Evolutionary conservation across 768 basidiomycete genomes (phyloP), one percentile per base, ranked within the genome.

Genomic region (Trametes gibbosa): DNA sequence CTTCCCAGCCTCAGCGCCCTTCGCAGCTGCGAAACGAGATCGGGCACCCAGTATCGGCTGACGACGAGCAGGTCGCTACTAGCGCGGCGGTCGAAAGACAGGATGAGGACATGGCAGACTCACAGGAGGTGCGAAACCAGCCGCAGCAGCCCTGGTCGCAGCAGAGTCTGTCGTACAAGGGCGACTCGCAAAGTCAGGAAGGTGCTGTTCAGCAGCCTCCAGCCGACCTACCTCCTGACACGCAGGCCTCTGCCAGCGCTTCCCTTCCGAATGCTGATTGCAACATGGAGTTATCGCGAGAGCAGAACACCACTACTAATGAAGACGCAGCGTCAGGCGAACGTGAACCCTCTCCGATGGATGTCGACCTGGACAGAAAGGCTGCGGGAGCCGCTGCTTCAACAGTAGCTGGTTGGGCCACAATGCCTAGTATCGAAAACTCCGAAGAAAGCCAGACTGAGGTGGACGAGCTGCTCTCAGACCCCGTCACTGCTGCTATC

Each of bases 1-100:
- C 29, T 32, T 73, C 17, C 74, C 85, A n/a, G 68, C 85, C 23
- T 84, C 76, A 8, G 82, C 83, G 3, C 80, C 84, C 64, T 83
- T 84, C 10, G 83, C 86, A 75, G 77, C 1, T 84, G 81, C 1
- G 72, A 66, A 34, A 68, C 70, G 10, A 70, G 70, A 32, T 75
- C 74, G 2, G 41, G 34, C 13, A 19, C 35, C 21, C 21, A 1
- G 19, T 1, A 13, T 21, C 24, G 2, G 3, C 48, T n/a, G 34
- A 8, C 13, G 17, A 19, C 10, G 50, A 23, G 4, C 29, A 32
- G 10, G 29, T 32, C 29, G 29, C 29, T 32, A 10, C 5, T 32
- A 32, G 4, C 29, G 29, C 4, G 29, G 10, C 29, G 21, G 45
- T n/a, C n/a, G n/a, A n/a, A n/a, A n/a, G n/a, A n/a, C n/a, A n/a